Percentiles rank a stretch among this genome's conserved stretches.
phyloP scores from a whole-genome alignment of 495 filamentous ascomycete genomes.

The Trichocladium uniseriatum region DNA sequence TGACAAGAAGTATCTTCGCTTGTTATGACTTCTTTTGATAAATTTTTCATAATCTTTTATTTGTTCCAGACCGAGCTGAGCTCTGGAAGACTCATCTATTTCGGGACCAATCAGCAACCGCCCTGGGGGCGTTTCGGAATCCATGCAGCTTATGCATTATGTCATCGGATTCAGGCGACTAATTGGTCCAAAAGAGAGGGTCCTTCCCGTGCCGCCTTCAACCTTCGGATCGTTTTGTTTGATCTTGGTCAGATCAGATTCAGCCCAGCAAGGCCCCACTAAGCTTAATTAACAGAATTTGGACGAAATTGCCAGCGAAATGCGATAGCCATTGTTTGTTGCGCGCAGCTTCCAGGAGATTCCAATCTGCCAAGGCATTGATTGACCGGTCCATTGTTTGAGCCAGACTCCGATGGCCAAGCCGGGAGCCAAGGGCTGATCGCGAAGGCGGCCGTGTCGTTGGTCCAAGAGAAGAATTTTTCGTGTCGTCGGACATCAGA shows the following conservation, averaged over 20 bases:
- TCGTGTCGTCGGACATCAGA: not conserved
- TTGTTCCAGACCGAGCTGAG: too few relatives aligned
- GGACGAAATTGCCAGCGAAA: not conserved
- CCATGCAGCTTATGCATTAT: not conserved
- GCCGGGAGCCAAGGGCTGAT: not conserved
- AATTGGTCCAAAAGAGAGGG: not conserved
- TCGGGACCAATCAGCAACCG: constrained; percentile 3
- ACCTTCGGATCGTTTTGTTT: not conserved
- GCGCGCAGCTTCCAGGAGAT: not conserved
- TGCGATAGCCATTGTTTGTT: not conserved
- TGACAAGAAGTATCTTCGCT: too few relatives aligned
- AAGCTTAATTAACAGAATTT: not conserved
- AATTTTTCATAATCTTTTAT: too few relatives aligned
- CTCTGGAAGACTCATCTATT: not conserved
- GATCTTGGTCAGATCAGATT: constrained; percentile 3
- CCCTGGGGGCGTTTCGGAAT: not conserved
- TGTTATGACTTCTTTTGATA: not conserved
- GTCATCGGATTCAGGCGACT: not conserved
- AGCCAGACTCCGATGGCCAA: not conserved
- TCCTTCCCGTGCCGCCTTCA: constrained; percentile 1
- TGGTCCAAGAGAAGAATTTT: not conserved
- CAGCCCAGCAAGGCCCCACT: constrained; percentile 4
- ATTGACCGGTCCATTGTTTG: not conserved
- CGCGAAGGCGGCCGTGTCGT: not conserved
- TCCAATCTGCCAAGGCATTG: not conserved